phyloP scores from a whole-genome alignment of 306 rosid genomes.

The Prunus persica region Prunus_persica_NCBIv2 NC_034011.1:14700001-14700500 shows the following conservation, averaged over 20 bases:
- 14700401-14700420: neutral
- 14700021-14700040: too few relatives aligned
- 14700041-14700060: too few relatives aligned
- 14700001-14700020: too few relatives aligned
- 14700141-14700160: neutral
- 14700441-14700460: neutral
- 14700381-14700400: neutral
- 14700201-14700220: neutral
- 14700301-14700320: neutral
- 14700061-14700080: rapidly evolving
- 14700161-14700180: neutral
- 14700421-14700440: neutral
- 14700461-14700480: neutral
- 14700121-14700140: too few relatives aligned
- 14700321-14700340: neutral
- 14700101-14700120: too few relatives aligned
- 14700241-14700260: neutral
- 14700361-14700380: neutral
- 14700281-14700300: neutral
- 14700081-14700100: too few relatives aligned
- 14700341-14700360: neutral
- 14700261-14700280: conserved; percentile 30
- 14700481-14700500: conserved; percentile 19
- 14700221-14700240: conserved; percentile 19
- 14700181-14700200: neutral